Conservation (phyloP, 306 rosid species). For the Cucumis sativus region DNA sequence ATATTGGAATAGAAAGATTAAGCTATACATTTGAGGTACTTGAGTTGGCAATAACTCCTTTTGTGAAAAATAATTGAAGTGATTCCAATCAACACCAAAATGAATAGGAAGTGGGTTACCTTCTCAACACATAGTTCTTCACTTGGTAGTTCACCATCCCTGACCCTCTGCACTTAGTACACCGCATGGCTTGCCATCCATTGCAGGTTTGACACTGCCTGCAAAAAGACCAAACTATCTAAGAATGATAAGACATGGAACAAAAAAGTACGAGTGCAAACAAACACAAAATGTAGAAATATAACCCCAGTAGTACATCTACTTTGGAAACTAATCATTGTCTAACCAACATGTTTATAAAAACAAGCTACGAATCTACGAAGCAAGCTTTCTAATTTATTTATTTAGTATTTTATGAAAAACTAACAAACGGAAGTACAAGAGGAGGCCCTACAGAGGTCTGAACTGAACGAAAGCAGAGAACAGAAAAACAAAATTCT, state of each 20-base stretch:
- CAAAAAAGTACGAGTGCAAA: neutral
- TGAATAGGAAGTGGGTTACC: conserved; percentile 24
- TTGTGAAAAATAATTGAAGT: neutral
- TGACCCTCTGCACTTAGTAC: conserved; percentile 80
- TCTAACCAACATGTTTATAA: neutral
- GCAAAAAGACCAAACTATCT: conserved; percentile 18
- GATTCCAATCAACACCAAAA: neutral
- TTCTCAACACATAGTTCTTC: conserved; percentile 50
- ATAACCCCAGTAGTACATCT: neutral
- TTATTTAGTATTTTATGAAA: neutral
- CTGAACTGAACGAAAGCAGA: neutral
- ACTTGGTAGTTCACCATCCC: conserved; percentile 94
- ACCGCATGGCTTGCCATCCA: conserved; percentile 92
- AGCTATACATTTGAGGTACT: neutral
- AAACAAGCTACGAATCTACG: neutral
- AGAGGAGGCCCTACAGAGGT: neutral
- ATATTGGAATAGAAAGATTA: neutral
- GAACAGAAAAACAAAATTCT: neutral
- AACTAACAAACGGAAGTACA: neutral
- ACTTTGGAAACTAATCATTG: neutral
- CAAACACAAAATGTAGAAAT: neutral
- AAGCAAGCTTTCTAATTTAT: neutral
- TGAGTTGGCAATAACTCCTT: neutral
- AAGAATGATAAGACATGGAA: conserved; percentile 7
- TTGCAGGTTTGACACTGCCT: conserved; percentile 77